Conservation (phyloP, 2,329 filamentous ascomycete genomes). For the Ascochyta fabae region DNA sequence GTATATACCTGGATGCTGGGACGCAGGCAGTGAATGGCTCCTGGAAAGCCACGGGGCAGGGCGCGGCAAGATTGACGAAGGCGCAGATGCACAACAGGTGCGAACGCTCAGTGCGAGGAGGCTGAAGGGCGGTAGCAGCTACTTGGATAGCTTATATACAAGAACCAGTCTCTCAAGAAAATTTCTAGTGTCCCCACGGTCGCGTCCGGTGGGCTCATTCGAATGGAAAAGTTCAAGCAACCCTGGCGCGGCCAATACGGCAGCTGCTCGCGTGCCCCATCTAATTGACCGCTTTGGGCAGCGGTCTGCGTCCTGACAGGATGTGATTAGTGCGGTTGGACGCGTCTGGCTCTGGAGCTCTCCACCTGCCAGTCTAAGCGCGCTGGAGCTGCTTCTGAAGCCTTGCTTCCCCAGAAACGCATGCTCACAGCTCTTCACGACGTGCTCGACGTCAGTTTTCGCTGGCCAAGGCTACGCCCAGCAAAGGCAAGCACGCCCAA, state of each 20-base stretch:
- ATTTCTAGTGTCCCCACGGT: constrained; percentile 30
- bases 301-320: constrained; percentile 11
- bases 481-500: constrained; percentile 17
- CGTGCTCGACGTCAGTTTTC: constrained; percentile 3
- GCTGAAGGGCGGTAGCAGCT: constrained; percentile 3
- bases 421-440: background rate
- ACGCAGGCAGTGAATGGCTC: background rate
- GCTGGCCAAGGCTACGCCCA: constrained; percentile 14
- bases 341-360: constrained; percentile 1
- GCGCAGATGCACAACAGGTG: constrained; percentile 11
- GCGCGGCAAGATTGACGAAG: constrained; percentile 5
- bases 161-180: constrained; percentile 21
- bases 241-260: constrained; percentile 9
- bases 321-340: constrained; percentile 2
- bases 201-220: constrained; percentile 23
- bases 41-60: constrained; percentile 2
- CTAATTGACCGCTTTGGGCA: constrained; percentile 5
- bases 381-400: constrained; percentile 2
- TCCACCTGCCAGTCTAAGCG: constrained; percentile 6
- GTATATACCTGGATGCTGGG: constrained; percentile 1
- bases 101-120: constrained; percentile 13
- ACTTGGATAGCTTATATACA: constrained; percentile 26
- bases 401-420: constrained; percentile 17
- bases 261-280: constrained; percentile 13
- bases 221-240: constrained; percentile 17